These are phyloP conservation scores for Debaryomyces psychrophilus DNA, from an alignment of 1,139 yeast species.

Conservation along the genomic window DNA sequence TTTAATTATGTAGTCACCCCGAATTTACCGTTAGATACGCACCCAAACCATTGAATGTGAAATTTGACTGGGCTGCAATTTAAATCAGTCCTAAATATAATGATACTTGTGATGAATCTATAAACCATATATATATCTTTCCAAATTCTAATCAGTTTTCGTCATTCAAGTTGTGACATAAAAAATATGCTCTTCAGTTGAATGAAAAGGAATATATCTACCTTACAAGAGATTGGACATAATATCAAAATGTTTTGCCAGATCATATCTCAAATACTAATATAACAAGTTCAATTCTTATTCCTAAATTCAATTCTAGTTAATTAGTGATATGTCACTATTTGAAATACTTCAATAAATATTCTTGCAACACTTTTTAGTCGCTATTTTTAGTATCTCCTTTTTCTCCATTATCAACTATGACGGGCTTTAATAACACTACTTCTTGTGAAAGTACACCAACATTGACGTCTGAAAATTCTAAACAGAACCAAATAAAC, in stretches of 20 bases:
- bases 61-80: not conserved
- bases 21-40: not conserved
- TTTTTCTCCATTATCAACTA: not conserved
- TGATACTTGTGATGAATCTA: too few relatives aligned
- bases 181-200: too few relatives aligned
- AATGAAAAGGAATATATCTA: too few relatives aligned
- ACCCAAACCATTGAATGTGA: not conserved
- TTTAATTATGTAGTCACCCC: not conserved
- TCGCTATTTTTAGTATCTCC: not conserved
- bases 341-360: not conserved
- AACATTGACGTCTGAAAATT: not conserved
- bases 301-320: not conserved
- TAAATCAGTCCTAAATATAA: not conserved
- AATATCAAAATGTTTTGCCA: too few relatives aligned
- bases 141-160: too few relatives aligned
- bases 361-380: slow-evolving; percentile 5
- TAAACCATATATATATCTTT: too few relatives aligned
- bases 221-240: too few relatives aligned
- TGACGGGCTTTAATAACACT: not conserved
- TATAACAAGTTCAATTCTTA: too few relatives aligned
- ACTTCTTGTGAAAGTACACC: not conserved
- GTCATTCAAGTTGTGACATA: too few relatives aligned
- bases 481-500: not conserved
- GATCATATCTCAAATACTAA: too few relatives aligned
- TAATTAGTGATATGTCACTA: not conserved